Evolutionary conservation across 176 grass and related monocot species (phyloP).

Genomic region (Coix lacrymajobi): DNA sequence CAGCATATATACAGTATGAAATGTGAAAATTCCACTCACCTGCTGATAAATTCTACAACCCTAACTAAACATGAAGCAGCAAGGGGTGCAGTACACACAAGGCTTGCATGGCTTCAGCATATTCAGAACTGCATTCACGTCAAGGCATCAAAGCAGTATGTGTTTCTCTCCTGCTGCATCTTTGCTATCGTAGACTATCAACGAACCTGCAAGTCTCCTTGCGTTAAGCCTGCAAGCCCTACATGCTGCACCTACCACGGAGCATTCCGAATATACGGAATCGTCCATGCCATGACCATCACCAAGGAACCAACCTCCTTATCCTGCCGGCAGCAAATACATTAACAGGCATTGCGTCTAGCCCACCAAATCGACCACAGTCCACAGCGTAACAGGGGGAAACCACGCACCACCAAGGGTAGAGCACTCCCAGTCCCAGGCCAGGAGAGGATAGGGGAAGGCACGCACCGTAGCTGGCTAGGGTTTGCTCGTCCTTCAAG

Average conservation of each 20-base stretch:
- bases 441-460: background rate
- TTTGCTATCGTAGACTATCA: background rate
- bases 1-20: background rate
- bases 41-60: background rate
- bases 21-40: background rate
- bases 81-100: background rate
- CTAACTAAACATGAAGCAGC: background rate
- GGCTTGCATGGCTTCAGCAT: background rate
- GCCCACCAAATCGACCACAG: background rate
- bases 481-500: conserved; percentile 91
- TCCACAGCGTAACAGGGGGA: background rate
- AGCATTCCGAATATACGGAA: background rate
- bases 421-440: background rate
- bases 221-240: background rate
- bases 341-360: conserved; percentile 20
- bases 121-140: background rate
- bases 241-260: background rate
- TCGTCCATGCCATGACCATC: background rate
- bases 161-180: background rate
- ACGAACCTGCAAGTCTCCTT: background rate
- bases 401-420: background rate
- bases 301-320: background rate
- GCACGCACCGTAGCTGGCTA: conserved; percentile 73
- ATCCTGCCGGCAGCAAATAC: background rate
- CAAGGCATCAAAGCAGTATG: background rate